Base-by-base conservation (phyloP, 768 basidiomycete species). In the Myochromella boudieri region DNA sequence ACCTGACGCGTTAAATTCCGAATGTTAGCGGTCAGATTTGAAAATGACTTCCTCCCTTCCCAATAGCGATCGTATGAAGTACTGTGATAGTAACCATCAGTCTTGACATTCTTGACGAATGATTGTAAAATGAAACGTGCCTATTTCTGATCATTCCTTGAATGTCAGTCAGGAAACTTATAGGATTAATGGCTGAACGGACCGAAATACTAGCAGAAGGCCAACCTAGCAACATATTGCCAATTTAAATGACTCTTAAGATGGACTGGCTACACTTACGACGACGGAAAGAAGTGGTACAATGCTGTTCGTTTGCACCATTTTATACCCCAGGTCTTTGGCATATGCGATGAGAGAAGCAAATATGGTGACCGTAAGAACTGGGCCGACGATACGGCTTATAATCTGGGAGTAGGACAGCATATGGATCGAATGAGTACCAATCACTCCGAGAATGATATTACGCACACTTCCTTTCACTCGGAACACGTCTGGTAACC, bases 251-350 rank as follows among this genome's bases (percentile, higher is more conserved):
- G 25, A 36, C 18, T 6, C 5, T 5, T 6, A 25, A 21, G 29
- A 25, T 42, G 31, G 31, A 26, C 18, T 24, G 53, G 46, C 31
- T 37, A 9, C n/a, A 70, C 87, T 65, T 60, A 91, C 93, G 55
- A 95, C 94, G 10, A 97, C 90, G 9, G 91, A 90, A 25, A 95
- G 76, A 42, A 97, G 67, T 1, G 94, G 94, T 2, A 94, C 81
- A 46, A 95, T 85, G 20, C 89, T 84, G 64, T 91, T 95, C 15
- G 89, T 81, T 56, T 91, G 70, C 20, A 76, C 73, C 36, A 94
- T 64, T 22, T 71, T 64, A 44, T 81, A 75, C 0, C 86, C 91
- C 50, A 66, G 70, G 17, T 71, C 66, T 63, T 75, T 76, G 29
- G 76, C 74, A 66, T 83, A 87, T 21, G 78, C 80, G 21, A 88